Conservation (phyloP, 805 yeast species). For the Wickerhamomyces canadensis region DNA sequence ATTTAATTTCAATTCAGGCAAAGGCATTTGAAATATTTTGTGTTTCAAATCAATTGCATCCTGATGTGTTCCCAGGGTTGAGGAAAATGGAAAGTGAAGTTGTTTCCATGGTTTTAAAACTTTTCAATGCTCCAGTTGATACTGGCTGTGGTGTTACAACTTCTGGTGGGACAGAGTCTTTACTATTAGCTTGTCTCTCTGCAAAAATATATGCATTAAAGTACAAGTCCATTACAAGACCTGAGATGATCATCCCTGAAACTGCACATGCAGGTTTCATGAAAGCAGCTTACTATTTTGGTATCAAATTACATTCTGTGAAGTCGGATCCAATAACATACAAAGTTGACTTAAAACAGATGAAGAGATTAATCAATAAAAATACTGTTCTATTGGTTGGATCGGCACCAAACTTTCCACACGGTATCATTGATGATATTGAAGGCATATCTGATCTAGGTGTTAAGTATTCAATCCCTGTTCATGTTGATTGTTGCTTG, state of each 20-base stretch:
- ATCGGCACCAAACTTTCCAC: slow-evolving; percentile 96
- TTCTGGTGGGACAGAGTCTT: slow-evolving; percentile 94
- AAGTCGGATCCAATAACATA: slow-evolving; percentile 64
- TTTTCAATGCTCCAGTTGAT: slow-evolving; percentile 75
- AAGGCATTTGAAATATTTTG: slow-evolving; percentile 70
- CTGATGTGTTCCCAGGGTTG: slow-evolving; percentile 94
- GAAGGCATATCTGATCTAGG: slow-evolving; percentile 62
- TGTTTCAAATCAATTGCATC: slow-evolving; percentile 92
- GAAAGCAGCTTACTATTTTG: slow-evolving; percentile 88
- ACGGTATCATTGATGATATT: slow-evolving; percentile 91
- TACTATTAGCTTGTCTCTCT: slow-evolving; percentile 77
- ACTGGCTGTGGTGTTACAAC: slow-evolving; percentile 73
- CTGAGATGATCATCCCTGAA: slow-evolving; percentile 85
- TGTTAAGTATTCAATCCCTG: slow-evolving; percentile 57
- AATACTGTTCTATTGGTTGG: slow-evolving; percentile 86
- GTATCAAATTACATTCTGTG: slow-evolving; percentile 77
- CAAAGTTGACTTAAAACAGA: slow-evolving; percentile 60
- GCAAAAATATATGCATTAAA: slow-evolving; percentile 73
- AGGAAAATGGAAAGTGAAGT: slow-evolving; percentile 96
- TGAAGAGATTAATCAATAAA: slow-evolving; percentile 57
- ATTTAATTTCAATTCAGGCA: slow-evolving; percentile 67
- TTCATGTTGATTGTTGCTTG: slow-evolving; percentile 93
- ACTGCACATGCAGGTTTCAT: slow-evolving; percentile 95
- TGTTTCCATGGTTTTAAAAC: slow-evolving; percentile 78
- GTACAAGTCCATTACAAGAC: slow-evolving; percentile 53